Evolutionary conservation across 139 green algal species (phyloP).

Genomic region (Chlorella ohadii): DNA sequence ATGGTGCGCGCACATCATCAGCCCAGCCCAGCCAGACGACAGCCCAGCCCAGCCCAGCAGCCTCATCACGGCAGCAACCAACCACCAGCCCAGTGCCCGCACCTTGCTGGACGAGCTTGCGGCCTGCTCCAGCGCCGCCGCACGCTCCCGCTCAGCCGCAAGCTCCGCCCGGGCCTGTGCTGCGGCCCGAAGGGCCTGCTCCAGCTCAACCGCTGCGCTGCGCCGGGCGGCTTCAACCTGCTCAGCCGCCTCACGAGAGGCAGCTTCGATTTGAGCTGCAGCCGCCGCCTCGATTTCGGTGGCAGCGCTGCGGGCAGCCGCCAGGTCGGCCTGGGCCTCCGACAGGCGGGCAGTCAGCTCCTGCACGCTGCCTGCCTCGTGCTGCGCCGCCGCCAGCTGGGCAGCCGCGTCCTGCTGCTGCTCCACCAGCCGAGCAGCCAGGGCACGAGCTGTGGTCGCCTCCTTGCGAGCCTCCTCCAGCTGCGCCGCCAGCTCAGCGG

Average conservation of each 20-base stretch:
- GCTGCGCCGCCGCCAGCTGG: neutral
- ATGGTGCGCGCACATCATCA: too few relatives aligned
- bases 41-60: too few relatives aligned
- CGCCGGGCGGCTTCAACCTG: neutral
- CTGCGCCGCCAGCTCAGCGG: neutral
- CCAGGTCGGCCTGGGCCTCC: too few relatives aligned
- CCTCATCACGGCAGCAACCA: neutral
- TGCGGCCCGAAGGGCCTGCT: neutral
- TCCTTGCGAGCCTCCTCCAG: slow-evolving; percentile 6
- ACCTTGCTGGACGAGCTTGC: neutral
- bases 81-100: too few relatives aligned
- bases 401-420: neutral
- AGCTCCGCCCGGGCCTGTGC: neutral
- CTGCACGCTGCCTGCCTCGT: neutral
- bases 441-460: neutral
- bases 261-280: neutral
- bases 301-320: neutral
- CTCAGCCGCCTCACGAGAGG: neutral
- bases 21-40: too few relatives aligned
- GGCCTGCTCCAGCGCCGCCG: neutral
- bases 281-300: neutral
- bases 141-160: neutral
- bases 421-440: neutral
- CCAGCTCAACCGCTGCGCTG: neutral
- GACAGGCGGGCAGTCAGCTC: neutral